Evolutionary conservation across 371 early-diverging fungal species (phyloP).

Genomic region (Cokeromyces recurvatus): DNA sequence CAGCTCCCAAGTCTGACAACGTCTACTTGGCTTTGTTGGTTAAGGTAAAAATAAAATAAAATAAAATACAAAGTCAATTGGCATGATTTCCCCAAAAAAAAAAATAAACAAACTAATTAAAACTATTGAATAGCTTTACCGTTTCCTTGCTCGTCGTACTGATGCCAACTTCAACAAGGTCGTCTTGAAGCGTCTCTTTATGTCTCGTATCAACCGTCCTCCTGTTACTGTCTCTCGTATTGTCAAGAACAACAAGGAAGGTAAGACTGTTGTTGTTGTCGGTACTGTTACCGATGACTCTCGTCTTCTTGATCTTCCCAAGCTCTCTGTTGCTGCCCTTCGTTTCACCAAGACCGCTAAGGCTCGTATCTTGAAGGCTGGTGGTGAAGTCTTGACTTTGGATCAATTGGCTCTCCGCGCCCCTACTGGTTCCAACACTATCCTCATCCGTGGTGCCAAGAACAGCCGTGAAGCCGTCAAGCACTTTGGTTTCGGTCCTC

Average conservation of each 20-base stretch:
- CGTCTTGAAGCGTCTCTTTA: conserved; percentile 96
- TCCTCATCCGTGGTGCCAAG: conserved; percentile 84
- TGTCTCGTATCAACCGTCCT: conserved; percentile 96
- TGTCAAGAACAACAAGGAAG: conserved; percentile 62
- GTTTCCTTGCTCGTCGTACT: conserved; percentile 98
- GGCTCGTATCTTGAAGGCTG: conserved; percentile 96
- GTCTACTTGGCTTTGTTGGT: conserved; percentile 94
- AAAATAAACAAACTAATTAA: not conserved
- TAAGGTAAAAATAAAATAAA: conserved; percentile 48
- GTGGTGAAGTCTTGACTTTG: conserved; percentile 97
- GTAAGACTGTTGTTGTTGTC: conserved; percentile 90
- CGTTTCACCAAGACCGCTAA: conserved; percentile 91
- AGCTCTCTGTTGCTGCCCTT: conserved; percentile 94
- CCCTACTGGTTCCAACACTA: conserved; percentile 94
- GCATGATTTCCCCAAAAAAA: too few species aligned
- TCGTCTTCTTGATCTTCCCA: conserved; percentile 91
- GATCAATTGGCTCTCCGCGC: conserved; percentile 98
- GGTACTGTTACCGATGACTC: conserved; percentile 97
- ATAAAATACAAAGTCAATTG: not conserved
- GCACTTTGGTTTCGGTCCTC: conserved; percentile 75
- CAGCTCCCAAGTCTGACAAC: conserved; percentile 86
- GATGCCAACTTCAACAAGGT: conserved; percentile 97
- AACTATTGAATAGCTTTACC: conserved; percentile 74
- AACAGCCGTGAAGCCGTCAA: conserved; percentile 92
- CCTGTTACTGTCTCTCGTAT: conserved; percentile 92